Evolutionary conservation across 163 green algal species (phyloP).

Genomic region (Chlamydomonas reinhardtii): DNA sequence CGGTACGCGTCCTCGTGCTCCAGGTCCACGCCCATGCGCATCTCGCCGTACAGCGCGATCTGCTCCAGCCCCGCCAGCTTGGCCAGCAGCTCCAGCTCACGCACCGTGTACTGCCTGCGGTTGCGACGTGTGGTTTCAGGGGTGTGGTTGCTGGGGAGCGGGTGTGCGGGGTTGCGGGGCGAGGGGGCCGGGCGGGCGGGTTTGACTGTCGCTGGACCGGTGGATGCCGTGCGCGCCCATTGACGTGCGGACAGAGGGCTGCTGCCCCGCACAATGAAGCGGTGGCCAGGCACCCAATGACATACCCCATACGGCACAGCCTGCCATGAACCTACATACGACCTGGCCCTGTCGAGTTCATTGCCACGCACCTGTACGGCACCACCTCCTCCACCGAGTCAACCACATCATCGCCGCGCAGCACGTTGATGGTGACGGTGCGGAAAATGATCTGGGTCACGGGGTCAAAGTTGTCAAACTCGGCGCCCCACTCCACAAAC

Average conservation of each 20-base stretch:
- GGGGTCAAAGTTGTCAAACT: slow-evolving; percentile 70
- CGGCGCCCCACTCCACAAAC: slow-evolving; percentile 70
- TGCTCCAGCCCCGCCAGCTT: slow-evolving; percentile 53
- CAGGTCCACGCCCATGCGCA: slow-evolving; percentile 58
- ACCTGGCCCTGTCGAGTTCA: too few relatives aligned
- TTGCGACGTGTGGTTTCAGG: too few relatives aligned
- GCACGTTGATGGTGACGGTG: slow-evolving; percentile 62
- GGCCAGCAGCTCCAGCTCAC: slow-evolving; percentile 68
- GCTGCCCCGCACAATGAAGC: too few relatives aligned
- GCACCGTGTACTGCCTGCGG: slow-evolving; percentile 62
- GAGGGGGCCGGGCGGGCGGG: too few relatives aligned
- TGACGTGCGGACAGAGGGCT: too few relatives aligned
- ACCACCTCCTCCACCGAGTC: slow-evolving; percentile 63
- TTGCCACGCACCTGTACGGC: slow-evolving; percentile 29
- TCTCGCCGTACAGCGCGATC: slow-evolving; percentile 63
- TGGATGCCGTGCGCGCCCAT: too few relatives aligned
- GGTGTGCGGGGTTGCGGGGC: too few relatives aligned
- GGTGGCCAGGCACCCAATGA: too few relatives aligned
- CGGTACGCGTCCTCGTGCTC: slow-evolving; percentile 71
- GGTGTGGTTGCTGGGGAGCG: too few relatives aligned
- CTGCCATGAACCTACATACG: too few relatives aligned
- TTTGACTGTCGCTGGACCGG: too few relatives aligned
- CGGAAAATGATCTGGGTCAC: slow-evolving; percentile 67
- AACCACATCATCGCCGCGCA: slow-evolving; percentile 57
- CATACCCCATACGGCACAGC: too few relatives aligned